These are phyloP conservation scores for thale cress (Arabidopsis thaliana) DNA, from an alignment of 345 rosid genomes.

Conservation along the genomic window TAIR10.1 NC_003070.9:25308001-25308500, in stretches of 20 bases:
- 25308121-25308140: background rate
- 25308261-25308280: conserved; percentile 97
- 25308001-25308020: conserved; percentile 34
- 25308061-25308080: conserved; percentile 36
- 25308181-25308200: conserved; percentile 11
- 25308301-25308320: background rate
- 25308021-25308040: conserved; percentile 32
- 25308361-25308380: background rate
- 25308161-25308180: conserved; percentile 14
- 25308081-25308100: conserved; percentile 45
- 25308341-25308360: conserved; percentile 9
- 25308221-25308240: conserved; percentile 67
- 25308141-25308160: background rate
- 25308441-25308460: background rate
- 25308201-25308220: conserved; percentile 43
- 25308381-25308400: background rate
- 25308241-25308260: conserved; percentile 95
- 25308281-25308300: conserved; percentile 39
- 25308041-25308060: conserved; percentile 6
- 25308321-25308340: conserved; percentile 7
- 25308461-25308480: conserved; percentile 18
- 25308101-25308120: conserved; percentile 51
- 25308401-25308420: background rate
- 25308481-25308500: background rate
- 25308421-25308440: background rate